Evolutionary conservation across 257 asterid species (phyloP).

Genomic region (Solanum verrucosum): DNA sequence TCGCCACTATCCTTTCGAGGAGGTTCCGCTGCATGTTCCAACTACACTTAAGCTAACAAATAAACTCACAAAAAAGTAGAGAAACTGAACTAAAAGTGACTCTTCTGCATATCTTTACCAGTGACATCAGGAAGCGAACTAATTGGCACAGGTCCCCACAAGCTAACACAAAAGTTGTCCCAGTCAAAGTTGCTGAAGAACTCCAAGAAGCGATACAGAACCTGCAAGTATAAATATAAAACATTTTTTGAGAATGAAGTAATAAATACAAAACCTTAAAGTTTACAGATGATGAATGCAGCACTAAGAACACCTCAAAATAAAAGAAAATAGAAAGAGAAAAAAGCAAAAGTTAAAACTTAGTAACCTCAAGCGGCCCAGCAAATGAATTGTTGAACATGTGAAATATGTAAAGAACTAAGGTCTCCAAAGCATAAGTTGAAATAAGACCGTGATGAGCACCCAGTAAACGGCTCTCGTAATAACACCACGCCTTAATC

Average conservation of each 20-base stretch:
- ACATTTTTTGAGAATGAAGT: not conserved
- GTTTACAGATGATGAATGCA: not conserved
- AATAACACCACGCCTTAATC: constrained; percentile 97
- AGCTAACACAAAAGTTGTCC: constrained; percentile 89
- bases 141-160: constrained; percentile 93
- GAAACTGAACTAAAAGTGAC: not conserved
- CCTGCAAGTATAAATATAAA: constrained; percentile 31
- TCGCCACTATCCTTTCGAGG: constrained; percentile 86
- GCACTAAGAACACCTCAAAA: not conserved
- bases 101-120: constrained; percentile 34
- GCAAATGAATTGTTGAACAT: constrained; percentile 77
- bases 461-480: constrained; percentile 93
- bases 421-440: constrained; percentile 90
- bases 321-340: not conserved
- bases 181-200: constrained; percentile 94
- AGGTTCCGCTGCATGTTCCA: constrained; percentile 52
- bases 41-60: not conserved
- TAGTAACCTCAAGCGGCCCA: constrained; percentile 87
- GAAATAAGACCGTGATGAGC: constrained; percentile 97
- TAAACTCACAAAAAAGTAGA: not conserved
- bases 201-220: constrained; percentile 80
- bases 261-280: not conserved
- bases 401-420: constrained; percentile 88
- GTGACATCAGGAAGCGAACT: constrained; percentile 76
- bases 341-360: not conserved